Percentiles rank a stretch among this genome's conserved stretches.
These are phyloP conservation scores for Lycium ferocissimum DNA, from an alignment of 257 asterid genomes.

Conservation along the genomic window DNA sequence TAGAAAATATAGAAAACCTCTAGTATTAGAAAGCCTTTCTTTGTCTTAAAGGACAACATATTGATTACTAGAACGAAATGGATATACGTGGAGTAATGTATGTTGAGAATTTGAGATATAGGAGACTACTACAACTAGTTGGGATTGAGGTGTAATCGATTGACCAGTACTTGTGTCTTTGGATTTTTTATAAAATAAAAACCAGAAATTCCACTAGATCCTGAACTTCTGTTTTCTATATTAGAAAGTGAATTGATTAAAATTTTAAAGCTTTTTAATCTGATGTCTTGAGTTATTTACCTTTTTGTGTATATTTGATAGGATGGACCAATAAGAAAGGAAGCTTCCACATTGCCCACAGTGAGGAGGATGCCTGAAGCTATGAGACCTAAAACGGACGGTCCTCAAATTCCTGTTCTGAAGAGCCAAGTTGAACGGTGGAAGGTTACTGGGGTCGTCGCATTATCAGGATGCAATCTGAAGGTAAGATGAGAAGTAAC, in stretches of 20 bases:
- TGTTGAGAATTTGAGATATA: neutral
- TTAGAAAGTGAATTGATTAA: neutral
- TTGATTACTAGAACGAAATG: neutral
- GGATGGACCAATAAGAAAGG: slow-evolving; percentile 77
- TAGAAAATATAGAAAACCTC: neutral
- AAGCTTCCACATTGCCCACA: slow-evolving; percentile 40
- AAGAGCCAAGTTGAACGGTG: slow-evolving; percentile 66
- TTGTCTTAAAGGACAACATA: neutral
- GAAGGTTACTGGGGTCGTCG: slow-evolving; percentile 77
- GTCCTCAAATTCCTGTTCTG: slow-evolving; percentile 41
- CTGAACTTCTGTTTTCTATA: neutral
- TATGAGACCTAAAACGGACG: slow-evolving; percentile 42
- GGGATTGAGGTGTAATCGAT: slow-evolving; percentile 19
- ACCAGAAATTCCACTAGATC: slow-evolving; percentile 2
- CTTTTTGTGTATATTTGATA: slow-evolving; percentile 35
- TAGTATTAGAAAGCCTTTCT: neutral
- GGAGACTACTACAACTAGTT: neutral
- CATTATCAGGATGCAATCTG: slow-evolving; percentile 59
- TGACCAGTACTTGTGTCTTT: neutral
- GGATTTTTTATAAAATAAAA: neutral
- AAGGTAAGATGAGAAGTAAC: slow-evolving; percentile 51
- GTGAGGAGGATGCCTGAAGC: slow-evolving; percentile 40
- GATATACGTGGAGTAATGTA: neutral
- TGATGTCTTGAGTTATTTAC: slow-evolving; percentile 10
- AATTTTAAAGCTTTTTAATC: neutral